Conservation (phyloP, 345 rosid species). For the Murraya paniculata region DNA sequence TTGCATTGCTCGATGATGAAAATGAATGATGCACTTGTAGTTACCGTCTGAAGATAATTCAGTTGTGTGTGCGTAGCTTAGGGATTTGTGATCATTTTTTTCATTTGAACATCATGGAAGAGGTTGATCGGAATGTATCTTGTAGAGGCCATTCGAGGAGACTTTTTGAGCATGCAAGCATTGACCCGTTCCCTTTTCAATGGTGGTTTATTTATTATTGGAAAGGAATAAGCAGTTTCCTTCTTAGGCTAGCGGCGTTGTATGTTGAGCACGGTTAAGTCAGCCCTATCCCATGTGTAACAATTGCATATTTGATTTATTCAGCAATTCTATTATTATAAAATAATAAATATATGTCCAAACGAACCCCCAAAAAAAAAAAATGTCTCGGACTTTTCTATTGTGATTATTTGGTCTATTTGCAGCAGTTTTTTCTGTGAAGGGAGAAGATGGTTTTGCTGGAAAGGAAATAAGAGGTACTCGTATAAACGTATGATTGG, state of each 20-base stretch:
- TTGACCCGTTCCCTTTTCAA: slow-evolving; percentile 28
- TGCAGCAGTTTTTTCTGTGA: too few species aligned
- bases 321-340: slow-evolving; percentile 22
- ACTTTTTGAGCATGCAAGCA: slow-evolving; percentile 7
- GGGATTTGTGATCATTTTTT: slow-evolving; percentile 31
- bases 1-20: slow-evolving; percentile 45
- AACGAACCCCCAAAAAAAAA: too few species aligned
- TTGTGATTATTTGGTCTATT: too few species aligned
- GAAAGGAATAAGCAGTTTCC: slow-evolving; percentile 28
- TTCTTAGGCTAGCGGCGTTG: slow-evolving; percentile 17
- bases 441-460: too few species aligned
- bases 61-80: slow-evolving; percentile 20
- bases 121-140: not conserved
- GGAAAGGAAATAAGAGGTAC: too few species aligned
- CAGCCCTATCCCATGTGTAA: slow-evolving; percentile 4
- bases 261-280: not conserved
- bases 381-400: not conserved
- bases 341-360: not conserved
- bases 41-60: not conserved
- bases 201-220: slow-evolving; percentile 20
- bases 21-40: slow-evolving; percentile 43
- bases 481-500: too few species aligned
- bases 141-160: slow-evolving; percentile 9
- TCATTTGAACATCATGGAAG: slow-evolving; percentile 22
- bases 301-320: slow-evolving; percentile 29